Conservation (phyloP, 176 grass and related monocot genomes). For the Raddia distichophylla region DNA sequence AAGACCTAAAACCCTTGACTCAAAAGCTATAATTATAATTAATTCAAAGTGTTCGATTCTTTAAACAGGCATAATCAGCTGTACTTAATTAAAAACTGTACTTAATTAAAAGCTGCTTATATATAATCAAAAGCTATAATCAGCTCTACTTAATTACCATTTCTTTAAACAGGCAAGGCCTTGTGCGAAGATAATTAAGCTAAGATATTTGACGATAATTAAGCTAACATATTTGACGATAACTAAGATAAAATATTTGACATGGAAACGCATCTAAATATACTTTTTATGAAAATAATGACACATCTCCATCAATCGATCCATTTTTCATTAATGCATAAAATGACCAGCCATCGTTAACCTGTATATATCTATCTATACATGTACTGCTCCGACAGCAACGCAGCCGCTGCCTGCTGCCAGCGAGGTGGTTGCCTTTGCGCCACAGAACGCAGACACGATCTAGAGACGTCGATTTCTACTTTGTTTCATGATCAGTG, state of each 20-base stretch:
- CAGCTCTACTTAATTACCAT: too few species aligned
- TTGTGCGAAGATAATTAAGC: too few species aligned
- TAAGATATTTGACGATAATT: too few species aligned
- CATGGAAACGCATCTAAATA: too few species aligned
- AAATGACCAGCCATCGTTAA: neutral
- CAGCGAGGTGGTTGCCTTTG: constrained; percentile 14
- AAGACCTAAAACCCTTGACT: neutral
- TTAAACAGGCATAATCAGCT: too few species aligned
- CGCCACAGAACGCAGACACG: constrained; percentile 1
- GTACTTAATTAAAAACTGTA: too few species aligned
- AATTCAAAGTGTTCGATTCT: neutral
- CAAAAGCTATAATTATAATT: neutral
- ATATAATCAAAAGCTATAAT: too few species aligned
- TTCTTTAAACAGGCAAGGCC: too few species aligned
- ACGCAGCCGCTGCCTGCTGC: neutral
- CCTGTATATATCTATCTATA: neutral
- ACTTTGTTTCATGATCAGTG: neutral
- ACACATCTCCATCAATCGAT: neutral
- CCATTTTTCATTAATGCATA: constrained; percentile 1
- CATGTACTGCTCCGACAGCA: neutral
- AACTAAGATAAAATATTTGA: too few species aligned
- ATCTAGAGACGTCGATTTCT: neutral
- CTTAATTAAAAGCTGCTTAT: too few species aligned
- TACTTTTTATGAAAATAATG: too few species aligned
- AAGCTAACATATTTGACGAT: too few species aligned